Evolutionary conservation across 2,329 filamentous ascomycete genomes (phyloP).

Genomic region (Ophiostoma triangulosporum): DNA sequence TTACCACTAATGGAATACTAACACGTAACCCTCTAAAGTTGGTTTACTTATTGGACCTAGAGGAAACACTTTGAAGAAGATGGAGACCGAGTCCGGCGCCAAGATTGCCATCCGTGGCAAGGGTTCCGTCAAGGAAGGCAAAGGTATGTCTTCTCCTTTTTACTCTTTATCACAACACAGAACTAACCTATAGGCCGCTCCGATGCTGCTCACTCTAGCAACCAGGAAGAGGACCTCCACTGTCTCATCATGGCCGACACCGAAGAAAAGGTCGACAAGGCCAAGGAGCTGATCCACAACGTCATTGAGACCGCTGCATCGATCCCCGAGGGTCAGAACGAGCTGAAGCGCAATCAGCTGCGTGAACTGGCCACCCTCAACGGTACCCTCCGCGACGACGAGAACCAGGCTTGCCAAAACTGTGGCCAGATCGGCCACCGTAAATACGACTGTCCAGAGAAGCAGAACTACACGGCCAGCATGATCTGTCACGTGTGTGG

Average conservation of each 20-base stretch:
- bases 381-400: constrained; percentile 96
- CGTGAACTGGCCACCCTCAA: constrained; percentile 95
- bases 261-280: constrained; percentile 98
- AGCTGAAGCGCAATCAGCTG: constrained; percentile 96
- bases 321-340: constrained; percentile 96
- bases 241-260: constrained; percentile 99
- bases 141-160: constrained; percentile 32
- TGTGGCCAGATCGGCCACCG: constrained; percentile 97
- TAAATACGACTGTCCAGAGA: constrained; percentile 97
- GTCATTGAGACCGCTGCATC: constrained; percentile 98
- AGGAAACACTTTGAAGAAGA: constrained; percentile 99
- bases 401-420: constrained; percentile 99
- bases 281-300: constrained; percentile 95
- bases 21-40: constrained; percentile 88
- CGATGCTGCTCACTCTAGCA: constrained; percentile 97
- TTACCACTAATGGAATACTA: constrained; percentile 46
- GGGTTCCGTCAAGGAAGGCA: constrained; percentile 98
- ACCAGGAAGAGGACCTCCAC: constrained; percentile 98
- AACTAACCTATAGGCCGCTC: constrained; percentile 47
- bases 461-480: constrained; percentile 96
- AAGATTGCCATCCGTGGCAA: constrained; percentile 99
- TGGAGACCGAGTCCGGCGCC: constrained; percentile 92
- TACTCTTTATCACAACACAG: not conserved
- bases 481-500: constrained; percentile 98
- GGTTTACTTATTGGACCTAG: constrained; percentile 99